phyloP scores from a whole-genome alignment of 306 rosid species.

The Lagenaria siceraria region DNA sequence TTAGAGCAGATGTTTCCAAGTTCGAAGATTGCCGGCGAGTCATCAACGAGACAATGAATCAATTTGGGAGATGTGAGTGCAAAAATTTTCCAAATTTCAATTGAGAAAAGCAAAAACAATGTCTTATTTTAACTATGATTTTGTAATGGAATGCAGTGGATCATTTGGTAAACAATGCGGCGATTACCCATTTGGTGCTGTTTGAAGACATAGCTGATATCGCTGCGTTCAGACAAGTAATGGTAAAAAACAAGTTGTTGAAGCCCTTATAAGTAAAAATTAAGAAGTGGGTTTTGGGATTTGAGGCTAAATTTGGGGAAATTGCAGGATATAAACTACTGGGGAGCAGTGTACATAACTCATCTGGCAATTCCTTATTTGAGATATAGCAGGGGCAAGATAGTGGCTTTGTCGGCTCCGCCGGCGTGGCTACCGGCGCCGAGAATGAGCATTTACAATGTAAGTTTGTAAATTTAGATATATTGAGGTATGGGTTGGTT shows the following conservation, averaged over 20 bases:
- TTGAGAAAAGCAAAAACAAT: neutral
- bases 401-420: slow-evolving; percentile 44
- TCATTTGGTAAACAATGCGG: slow-evolving; percentile 70
- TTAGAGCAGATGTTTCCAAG: slow-evolving; percentile 48
- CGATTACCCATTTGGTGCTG: slow-evolving; percentile 17
- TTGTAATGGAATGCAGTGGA: slow-evolving; percentile 34
- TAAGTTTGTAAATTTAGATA: neutral
- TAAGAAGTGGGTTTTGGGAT: neutral
- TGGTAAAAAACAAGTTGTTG: slow-evolving; percentile 29
- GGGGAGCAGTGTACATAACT: slow-evolving; percentile 59
- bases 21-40: slow-evolving; percentile 33
- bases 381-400: slow-evolving; percentile 39
- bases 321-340: slow-evolving; percentile 58
- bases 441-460: slow-evolving; percentile 42
- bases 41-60: slow-evolving; percentile 38
- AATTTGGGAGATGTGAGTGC: slow-evolving; percentile 36
- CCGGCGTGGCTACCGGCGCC: slow-evolving; percentile 54
- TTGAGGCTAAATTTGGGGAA: neutral
- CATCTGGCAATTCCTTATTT: slow-evolving; percentile 44
- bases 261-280: neutral
- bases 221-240: slow-evolving; percentile 30
- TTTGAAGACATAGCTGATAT: slow-evolving; percentile 46
- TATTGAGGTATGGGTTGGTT: neutral
- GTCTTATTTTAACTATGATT: neutral
- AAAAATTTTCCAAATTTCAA: neutral